Evolutionary conservation across 2,329 filamentous ascomycete genomes (phyloP).

Genomic region (Xylaria sp.): DNA sequence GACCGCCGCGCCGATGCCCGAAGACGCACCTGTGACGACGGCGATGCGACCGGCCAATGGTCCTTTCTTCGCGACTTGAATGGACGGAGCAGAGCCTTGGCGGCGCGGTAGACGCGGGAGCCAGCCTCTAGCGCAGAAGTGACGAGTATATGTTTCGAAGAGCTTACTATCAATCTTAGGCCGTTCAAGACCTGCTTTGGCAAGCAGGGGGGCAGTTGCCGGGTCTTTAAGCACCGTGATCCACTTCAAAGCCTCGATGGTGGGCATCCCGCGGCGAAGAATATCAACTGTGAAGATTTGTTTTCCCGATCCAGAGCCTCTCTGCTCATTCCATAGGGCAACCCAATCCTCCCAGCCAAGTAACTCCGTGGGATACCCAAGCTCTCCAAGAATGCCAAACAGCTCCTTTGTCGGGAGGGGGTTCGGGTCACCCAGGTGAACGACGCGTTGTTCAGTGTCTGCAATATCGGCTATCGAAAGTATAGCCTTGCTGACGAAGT

Average conservation of each 20-base stretch:
- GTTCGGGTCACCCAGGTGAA: conserved; percentile 79
- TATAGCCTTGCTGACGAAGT: conserved; percentile 82
- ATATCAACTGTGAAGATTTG: conserved; percentile 83
- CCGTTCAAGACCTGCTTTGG: conserved; percentile 65
- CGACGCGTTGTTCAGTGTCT: conserved; percentile 71
- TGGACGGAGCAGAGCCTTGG: conserved; percentile 46
- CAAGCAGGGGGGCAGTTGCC: conserved; percentile 70
- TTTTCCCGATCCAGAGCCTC: conserved; percentile 71
- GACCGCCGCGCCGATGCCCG: conserved; percentile 81
- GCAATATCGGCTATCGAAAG: conserved; percentile 74
- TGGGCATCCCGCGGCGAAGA: conserved; percentile 83
- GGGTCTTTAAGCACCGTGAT: conserved; percentile 80
- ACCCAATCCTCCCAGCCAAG: conserved; percentile 81
- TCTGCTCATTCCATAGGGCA: conserved; percentile 75
- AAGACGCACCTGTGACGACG: conserved; percentile 82
- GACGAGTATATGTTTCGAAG: conserved; percentile 81
- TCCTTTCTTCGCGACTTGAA: conserved; percentile 58
- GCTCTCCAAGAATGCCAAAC: conserved; percentile 71
- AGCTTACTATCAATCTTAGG: conserved; percentile 76
- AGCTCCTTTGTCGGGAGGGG: conserved; percentile 74
- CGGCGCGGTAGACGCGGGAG: conserved; percentile 70
- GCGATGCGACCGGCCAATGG: conserved; percentile 76
- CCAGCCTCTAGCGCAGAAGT: conserved; percentile 86
- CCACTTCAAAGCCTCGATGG: conserved; percentile 74
- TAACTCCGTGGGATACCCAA: conserved; percentile 76